Evolutionary conservation across 306 rosid genomes (phyloP).

Genomic region (Lathyrus oleraceus): DNA sequence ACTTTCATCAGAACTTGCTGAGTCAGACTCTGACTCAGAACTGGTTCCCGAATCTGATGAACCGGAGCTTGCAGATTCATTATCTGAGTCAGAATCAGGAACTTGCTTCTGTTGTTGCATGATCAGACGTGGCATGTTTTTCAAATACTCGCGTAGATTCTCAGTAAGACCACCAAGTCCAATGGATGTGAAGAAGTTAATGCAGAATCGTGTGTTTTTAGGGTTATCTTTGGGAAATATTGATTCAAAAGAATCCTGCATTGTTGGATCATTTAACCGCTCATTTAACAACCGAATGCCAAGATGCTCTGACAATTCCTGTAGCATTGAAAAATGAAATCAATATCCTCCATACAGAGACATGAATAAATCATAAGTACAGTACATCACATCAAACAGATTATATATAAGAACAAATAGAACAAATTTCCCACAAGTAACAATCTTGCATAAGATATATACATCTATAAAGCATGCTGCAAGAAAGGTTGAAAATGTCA

Average conservation of each 20-base stretch:
- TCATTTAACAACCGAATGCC: constrained; percentile 72
- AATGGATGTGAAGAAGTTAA: constrained; percentile 91
- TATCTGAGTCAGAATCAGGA: constrained; percentile 64
- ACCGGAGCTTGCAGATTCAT: constrained; percentile 49
- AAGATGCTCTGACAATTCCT: constrained; percentile 90
- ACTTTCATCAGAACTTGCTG: constrained; percentile 60
- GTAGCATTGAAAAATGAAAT: constrained; percentile 45
- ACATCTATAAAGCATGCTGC: no score
- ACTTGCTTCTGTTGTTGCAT: constrained; percentile 79
- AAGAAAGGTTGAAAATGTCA: no score
- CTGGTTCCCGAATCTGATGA: constrained; percentile 58
- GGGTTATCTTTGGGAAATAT: constrained; percentile 87
- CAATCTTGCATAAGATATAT: neutral
- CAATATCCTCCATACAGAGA: constrained; percentile 25
- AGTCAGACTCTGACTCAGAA: constrained; percentile 54
- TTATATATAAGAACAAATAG: neutral
- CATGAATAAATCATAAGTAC: neutral
- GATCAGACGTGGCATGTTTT: constrained; percentile 89
- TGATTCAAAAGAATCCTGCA: constrained; percentile 74
- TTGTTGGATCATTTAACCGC: constrained; percentile 57
- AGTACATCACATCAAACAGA: neutral
- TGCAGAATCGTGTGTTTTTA: constrained; percentile 84
- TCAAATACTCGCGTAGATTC: constrained; percentile 80
- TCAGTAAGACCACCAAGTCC: constrained; percentile 81
- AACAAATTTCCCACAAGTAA: neutral